phyloP scores from a whole-genome alignment of 2,329 filamentous ascomycete species.

The Xylariaceae sp. region DNA sequence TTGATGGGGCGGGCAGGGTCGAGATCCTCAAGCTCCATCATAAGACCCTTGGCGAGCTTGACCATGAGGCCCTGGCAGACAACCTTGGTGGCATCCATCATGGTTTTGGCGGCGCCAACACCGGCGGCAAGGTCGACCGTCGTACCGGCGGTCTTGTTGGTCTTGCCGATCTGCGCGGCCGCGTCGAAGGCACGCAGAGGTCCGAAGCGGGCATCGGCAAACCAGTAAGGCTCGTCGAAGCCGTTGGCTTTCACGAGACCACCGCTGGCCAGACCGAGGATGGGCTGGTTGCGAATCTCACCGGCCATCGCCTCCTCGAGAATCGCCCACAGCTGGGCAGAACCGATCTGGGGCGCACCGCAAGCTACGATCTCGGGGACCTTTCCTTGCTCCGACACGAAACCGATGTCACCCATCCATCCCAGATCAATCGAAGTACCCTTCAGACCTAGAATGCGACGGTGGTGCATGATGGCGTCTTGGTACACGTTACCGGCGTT shows the following conservation, averaged over 20 bases:
- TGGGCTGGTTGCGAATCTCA: conserved; percentile 25
- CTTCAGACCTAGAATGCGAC: conserved; percentile 24
- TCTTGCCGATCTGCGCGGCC: conserved; percentile 14
- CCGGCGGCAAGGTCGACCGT: conserved; percentile 22
- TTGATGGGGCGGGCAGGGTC: conserved; percentile 27
- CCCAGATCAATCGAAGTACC: conserved; percentile 28
- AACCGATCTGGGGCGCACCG: conserved; percentile 26
- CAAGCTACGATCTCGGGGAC: conserved; percentile 29
- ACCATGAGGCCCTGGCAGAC: conserved; percentile 28
- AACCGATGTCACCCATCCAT: conserved; percentile 29
- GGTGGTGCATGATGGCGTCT: conserved; percentile 27
- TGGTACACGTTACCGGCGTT: conserved; percentile 31
- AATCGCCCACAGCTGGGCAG: conserved; percentile 24
- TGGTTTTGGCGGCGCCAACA: conserved; percentile 21
- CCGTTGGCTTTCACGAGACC: conserved; percentile 27
- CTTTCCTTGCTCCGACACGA: conserved; percentile 28
- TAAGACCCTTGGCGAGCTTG: conserved; percentile 29
- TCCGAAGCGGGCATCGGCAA: conserved; percentile 28
- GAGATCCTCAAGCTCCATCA: conserved; percentile 31
- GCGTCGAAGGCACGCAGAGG: conserved; percentile 26
- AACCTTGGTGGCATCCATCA: conserved; percentile 20
- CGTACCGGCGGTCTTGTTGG: conserved; percentile 17
- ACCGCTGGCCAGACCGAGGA: conserved; percentile 27
- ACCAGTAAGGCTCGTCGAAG: conserved; percentile 31
- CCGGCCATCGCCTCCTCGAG: conserved; percentile 25